Conservation (phyloP, 805 yeast species). For the Candida ortonii region DNA sequence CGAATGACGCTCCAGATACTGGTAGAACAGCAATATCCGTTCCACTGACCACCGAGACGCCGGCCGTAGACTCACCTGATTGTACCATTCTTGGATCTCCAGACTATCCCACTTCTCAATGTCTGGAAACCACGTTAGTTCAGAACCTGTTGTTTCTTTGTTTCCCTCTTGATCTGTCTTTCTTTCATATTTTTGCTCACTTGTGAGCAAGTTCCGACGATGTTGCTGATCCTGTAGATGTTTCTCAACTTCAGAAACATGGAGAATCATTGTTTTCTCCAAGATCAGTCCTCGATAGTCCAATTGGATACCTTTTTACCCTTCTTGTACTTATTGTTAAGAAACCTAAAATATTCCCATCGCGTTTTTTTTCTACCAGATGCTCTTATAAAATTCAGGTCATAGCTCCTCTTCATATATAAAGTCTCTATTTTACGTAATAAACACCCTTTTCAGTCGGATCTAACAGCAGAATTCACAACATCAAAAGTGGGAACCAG, state of each 20-base stretch:
- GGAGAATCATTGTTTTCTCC: no score
- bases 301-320: no score
- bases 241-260: no score
- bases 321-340: no score
- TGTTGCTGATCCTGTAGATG: slow-evolving; percentile 2
- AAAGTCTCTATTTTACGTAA: no score
- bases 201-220: slow-evolving; percentile 3
- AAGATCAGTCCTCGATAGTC: no score
- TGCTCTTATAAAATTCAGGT: no score
- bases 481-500: slow-evolving; percentile 58
- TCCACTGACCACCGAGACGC: slow-evolving; percentile 29
- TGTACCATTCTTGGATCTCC: slow-evolving; percentile 22
- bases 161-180: not conserved
- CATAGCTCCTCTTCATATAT: no score
- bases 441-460: no score
- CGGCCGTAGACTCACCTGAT: slow-evolving; percentile 20
- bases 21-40: slow-evolving; percentile 18
- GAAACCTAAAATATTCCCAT: no score
- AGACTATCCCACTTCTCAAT: slow-evolving; percentile 21
- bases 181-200: slow-evolving; percentile 9
- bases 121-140: slow-evolving; percentile 24
- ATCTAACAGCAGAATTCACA: slow-evolving; percentile 56
- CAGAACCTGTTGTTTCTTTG: slow-evolving; percentile 5
- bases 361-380: no score
- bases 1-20: slow-evolving; percentile 13